A percentile compares a stretch with the other conserved stretches of the same genome.
Conservation (phyloP, 148 eudicot genomes). For the Rhododendron vialii region DNA sequence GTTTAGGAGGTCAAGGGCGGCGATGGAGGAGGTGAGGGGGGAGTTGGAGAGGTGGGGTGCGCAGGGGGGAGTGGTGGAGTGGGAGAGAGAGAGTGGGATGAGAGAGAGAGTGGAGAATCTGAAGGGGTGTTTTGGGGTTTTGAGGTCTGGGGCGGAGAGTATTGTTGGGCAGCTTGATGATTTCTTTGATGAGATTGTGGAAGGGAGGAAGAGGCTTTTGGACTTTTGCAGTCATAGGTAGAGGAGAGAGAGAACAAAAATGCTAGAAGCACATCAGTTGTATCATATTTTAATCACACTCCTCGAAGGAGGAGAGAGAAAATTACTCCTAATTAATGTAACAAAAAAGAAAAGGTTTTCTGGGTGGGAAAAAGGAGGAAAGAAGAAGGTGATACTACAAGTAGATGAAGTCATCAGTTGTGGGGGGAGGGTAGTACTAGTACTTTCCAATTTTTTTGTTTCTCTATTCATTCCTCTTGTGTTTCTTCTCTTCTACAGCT, state of each 20-base stretch:
- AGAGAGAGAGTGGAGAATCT: slow-evolving; percentile 51
- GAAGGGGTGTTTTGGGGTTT: slow-evolving; percentile 45
- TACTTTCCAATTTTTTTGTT: background rate
- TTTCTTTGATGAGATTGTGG: slow-evolving; percentile 78
- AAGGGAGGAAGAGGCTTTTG: slow-evolving; percentile 65
- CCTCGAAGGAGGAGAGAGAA: too few relatives aligned
- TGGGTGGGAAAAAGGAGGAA: background rate
- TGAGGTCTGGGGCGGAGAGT: slow-evolving; percentile 51
- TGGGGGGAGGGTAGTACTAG: background rate
- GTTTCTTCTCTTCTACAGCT: background rate
- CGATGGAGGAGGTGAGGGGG: slow-evolving; percentile 53
- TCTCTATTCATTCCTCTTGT: background rate
- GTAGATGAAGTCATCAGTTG: background rate
- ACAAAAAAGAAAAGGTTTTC: background rate
- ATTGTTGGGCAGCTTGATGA: slow-evolving; percentile 62
- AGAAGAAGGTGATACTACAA: background rate
- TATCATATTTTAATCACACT: too few relatives aligned
- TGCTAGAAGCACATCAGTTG: too few relatives aligned
- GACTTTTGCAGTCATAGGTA: slow-evolving; percentile 67
- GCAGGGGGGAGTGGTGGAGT: slow-evolving; percentile 20
- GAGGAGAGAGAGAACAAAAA: background rate
- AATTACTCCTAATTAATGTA: too few relatives aligned
- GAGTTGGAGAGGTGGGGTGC: slow-evolving; percentile 38
- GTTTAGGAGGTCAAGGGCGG: slow-evolving; percentile 39
- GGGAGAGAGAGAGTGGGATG: slow-evolving; percentile 37